These are phyloP conservation scores for Apiospora koreana DNA, from an alignment of 2,329 filamentous ascomycete species.

Conservation along the genomic window DNA sequence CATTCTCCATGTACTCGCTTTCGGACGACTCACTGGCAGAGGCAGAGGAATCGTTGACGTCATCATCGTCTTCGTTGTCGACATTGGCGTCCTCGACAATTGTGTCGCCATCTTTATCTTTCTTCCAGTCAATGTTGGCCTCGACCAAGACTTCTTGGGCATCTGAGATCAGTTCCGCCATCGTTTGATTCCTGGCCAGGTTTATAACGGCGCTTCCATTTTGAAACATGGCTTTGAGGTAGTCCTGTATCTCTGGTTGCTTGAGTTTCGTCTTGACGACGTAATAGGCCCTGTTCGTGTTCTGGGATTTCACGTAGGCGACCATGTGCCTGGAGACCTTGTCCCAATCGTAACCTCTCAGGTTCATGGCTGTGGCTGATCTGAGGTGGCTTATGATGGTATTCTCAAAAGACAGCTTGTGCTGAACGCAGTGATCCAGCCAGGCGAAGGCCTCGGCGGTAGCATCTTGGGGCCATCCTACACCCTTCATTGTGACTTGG, in stretches of 20 bases:
- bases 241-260: fast-evolving
- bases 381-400: not conserved
- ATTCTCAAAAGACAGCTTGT: fast-evolving
- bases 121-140: not conserved
- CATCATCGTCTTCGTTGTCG: no score
- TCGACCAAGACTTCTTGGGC: not conserved
- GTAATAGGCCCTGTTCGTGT: no score
- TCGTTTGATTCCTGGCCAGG: not conserved
- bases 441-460: not conserved
- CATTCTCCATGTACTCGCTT: not conserved
- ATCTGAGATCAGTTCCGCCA: not conserved
- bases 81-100: not conserved
- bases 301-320: not conserved
- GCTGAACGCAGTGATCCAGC: not conserved
- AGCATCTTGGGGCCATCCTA: not conserved
- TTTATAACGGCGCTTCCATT: not conserved
- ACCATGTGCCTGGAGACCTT: not conserved
- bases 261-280: not conserved
- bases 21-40: not conserved
- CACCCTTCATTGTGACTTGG: not conserved
- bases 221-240: not conserved
- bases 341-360: not conserved
- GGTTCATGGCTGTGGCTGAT: no score
- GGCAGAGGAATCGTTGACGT: not conserved
- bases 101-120: not conserved